Evolutionary conservation across 2,329 filamentous ascomycete species (phyloP), one percentile per base, ranked within the genome.

Genomic region (Hypoxylon sp.): DNA sequence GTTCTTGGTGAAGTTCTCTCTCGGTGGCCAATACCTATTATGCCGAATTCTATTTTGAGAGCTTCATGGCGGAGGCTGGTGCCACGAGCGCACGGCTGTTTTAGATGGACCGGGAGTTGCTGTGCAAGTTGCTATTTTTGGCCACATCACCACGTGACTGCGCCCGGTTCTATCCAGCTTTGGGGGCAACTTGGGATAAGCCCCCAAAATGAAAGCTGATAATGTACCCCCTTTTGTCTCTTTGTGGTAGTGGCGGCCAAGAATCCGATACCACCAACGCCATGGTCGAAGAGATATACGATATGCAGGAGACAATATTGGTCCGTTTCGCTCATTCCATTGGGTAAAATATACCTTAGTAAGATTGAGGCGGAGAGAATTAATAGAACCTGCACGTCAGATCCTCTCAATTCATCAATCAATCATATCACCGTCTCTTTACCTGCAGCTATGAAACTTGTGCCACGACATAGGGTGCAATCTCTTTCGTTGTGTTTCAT

Each of bases 1-100:
- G 32, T 41, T 51, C 21, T 21, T 59, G 50, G 52, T 63, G 55
- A 68, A 58, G 46, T 41, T 41, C 61, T 48, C 32, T 41, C 28
- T 60, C 50, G 59, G 19, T 56, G 52, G 63, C 63, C 67, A 69
- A 67, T 67, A 23, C 41, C 67, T 69, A 65, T 66, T 69, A 67
- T 65, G 68, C 68, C 62, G 62, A 68, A 60, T 68, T 68, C 68
- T 70, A 70, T 70, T 70, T 70, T 70, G 59, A 68, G 68, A 68
- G 36, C 53, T 52, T 51, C 41, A 51, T 63, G 68, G 61, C 62
- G 68, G 68, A 65, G 62, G 68, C 65, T 63, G 65, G 65, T 63
- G 46, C 60, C 55, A 68, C 61, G 59, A 68, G 65, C 65, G 60
- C 68, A 70, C 68, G 68, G 68, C 62, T 68, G 68, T 70, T 70